Evolutionary conservation across 2,329 filamentous ascomycete genomes (phyloP), one percentile per base, ranked within the genome.

Genomic region (Mariannaea sp.): DNA sequence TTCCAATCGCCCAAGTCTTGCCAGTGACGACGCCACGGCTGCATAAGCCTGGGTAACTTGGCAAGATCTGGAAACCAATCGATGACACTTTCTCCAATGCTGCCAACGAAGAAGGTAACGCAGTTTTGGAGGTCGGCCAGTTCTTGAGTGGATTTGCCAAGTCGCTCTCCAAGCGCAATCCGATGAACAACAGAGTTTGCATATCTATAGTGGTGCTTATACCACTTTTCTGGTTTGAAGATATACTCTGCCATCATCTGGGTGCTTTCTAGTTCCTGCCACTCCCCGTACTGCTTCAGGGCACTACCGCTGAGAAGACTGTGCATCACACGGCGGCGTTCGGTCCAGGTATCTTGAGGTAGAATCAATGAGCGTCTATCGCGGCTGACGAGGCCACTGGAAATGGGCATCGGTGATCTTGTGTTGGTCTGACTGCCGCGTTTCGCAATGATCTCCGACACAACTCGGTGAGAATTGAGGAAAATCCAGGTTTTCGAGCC

Each of bases 401-500:
- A 65, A 32, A 76, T 60, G 7, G 73, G 50, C 43, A 53, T 48
- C 10, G 36, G 44, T 12, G 50, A 49, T 12, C 50, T 14, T 3
- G 43, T 69, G 43, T 73, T 70, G 3, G 72, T 75, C 5, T 68
- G 45, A 14, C 48, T 63, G 12, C 68, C 69, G 5, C 68, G 63
- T 46, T 73, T 73, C 35, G 67, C 69, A 27, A 76, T 73, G 29
- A 76, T 66, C 40, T 70, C 67, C 7, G 35, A 61, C 19, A 74
- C 70, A 2, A 75, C 72, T 6, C 75, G 71, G 20, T 67, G 57
- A 12, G 57, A 69, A 57, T 78, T 78, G 5, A 78, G 68, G 13
- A 77, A 62, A 14, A 78, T 64, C 71, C 72, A 76, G 1, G 72
- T 76, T 49, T 72, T 74, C 22, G 65, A 57, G 8, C 68, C 68